Evolutionary conservation across 2,329 filamentous ascomycete genomes (phyloP), one percentile per base, ranked within the genome.

Genomic region (Xylariaceae sp.): DNA sequence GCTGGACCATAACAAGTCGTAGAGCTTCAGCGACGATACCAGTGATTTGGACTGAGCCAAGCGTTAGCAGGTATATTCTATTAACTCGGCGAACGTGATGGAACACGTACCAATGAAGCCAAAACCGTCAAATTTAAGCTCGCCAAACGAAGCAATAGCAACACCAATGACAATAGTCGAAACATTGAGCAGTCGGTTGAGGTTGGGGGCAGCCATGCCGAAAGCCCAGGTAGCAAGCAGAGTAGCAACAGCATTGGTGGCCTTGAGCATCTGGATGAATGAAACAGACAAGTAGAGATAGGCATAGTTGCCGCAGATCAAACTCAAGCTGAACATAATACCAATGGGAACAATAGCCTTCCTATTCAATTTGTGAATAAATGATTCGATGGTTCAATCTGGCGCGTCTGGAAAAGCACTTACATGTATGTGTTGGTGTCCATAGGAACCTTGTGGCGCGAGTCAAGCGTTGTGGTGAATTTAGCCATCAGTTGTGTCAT

Each of bases 1-100:
- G 83, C 71, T 94, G 86, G 39, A 93, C 88, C 86, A 94, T 89
- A 69, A 90, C 85, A 53, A 94, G 73, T 50, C 88, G 83, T 50
- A 88, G 77, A 37, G 88, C 87, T 71, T 94, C 88, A 61, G 90
- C 91, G 44, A 85, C 66, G 55, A 92, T 88, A 55, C 87, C 89
- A 49, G 77, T 85, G 45, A 85, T 66, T 70, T 94, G 88, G 68
- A 80, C 85, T 57, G 37, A 16, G 41, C 10, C 2, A 5, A 5
- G 8, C 10, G 37, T 52, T 41, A 54, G 49, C 40, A 35, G 3
- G 4, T 4, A 34, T 27, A 6, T n/a, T n/a, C n/a, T 3, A 10
- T 20, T 14, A 34, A n/a, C 17, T 14, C 12, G 21, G 37, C 12
- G 32, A 11, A 35, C 22, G 10, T 36, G n/a, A 19, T 20, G 32